Base-by-base conservation (phyloP, 257 asterid genomes). In the Jacaranda copaia region DNA sequence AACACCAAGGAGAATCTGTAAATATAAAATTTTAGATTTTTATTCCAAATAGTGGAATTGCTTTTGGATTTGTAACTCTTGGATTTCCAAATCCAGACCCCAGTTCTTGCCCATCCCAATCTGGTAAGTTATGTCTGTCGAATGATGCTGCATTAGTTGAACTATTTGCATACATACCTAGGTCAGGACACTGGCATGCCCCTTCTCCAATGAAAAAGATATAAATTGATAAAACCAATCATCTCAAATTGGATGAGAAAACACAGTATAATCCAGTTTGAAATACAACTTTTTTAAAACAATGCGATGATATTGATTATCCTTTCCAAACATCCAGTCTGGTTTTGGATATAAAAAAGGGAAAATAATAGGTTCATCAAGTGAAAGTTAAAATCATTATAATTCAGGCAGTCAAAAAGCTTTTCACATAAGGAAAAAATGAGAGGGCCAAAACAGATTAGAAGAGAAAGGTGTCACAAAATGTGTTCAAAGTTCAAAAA, bases 351-450 rank as follows among this genome's bases (percentile, higher is more conserved):
- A n/a, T n/a, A n/a, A n/a, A 55, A 56, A 57, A 57, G 20, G 46
- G n/a, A 55, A 5, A 40, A 45, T 1, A 66, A 56, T 67, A 56
- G 68, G 48, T 42, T 18, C 12, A 56, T 43, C 32, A 45, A 46
- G 15, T 68, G 59, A 49, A 53, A 65, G 62, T 32, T 52, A 75
- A 42, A 57, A 74, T 63, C 61, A 3, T 14, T 4, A 12, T 49
- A 11, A 32, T 32, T 74, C 72, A 63, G 73, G 67, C 20, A 75
- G 61, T 25, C 9, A 14, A 64, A 65, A 66, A 62, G 63, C 15
- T 56, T 32, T 15, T 18, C 48, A n/a, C 49, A 6, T 36, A 43
- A 76, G 57, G 46, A 45, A 68, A 68, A 16, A 43, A 8, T 57
- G 38, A 16, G 15, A 66, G 40, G 46, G 62, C 51, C 11, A 35